Evolutionary conservation across 495 filamentous ascomycete genomes (phyloP), one percentile per base, ranked within the genome.

Genomic region (Pseudomonodictys pantanalensis): DNA sequence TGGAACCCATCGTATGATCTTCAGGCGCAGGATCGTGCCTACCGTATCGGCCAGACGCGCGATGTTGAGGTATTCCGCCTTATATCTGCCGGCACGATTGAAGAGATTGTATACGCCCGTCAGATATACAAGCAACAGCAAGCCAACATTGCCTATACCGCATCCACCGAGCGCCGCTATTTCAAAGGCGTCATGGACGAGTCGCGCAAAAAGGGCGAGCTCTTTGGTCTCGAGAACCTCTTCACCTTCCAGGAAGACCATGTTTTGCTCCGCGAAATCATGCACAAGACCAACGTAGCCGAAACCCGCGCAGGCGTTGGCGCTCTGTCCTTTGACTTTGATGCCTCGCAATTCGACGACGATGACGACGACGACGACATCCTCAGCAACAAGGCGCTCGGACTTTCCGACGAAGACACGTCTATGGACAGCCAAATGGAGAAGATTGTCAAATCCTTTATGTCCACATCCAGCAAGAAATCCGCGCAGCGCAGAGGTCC

Each of bases 51-150:
- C 9, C 93, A 98, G 73, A 79, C 82, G 0, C 83, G 93, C 3
- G 91, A 98, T 65, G 93, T 98, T 4, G 95, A 97, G 67, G 95
- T 98, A 9, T 97, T 95, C 74, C 86, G 93, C 12, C 82, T 98
- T 24, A 84, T 98, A n/a, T 92, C 86, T 6, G 85, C 87, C 0
- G 93, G 93, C 15, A 97, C 95, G 0, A 92, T 98, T 53, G 93
- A 98, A 68, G 93, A 98, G 72, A 96, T 96, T 59, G 89, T 96
- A 30, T 98, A 98, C 66, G 93, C 93, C 0, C 82, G 93, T 9
- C 93, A 98, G 68, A 96, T 98, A 54, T 98, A 97, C 77, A 98
- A 98, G 69, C 93, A 98, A 68, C 93, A 98, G 67, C 93, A 97
- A 69, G 93, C 93, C 2, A 97, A 96, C 66, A 98, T 98, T 48